Conservation (phyloP, 202 grass and related monocot genomes). For the Panicum hallii region DNA sequence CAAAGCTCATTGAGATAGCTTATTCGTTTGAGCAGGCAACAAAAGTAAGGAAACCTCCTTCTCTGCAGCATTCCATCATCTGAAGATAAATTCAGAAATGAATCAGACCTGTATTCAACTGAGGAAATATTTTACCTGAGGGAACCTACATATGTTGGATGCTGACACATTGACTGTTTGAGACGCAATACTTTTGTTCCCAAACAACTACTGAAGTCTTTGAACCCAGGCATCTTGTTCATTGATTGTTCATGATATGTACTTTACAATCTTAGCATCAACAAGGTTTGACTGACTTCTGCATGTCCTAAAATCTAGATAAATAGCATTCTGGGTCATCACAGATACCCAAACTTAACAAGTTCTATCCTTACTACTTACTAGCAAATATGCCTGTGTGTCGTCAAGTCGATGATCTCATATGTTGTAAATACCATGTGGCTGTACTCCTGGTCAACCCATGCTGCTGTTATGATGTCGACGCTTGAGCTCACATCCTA, state of each 20-base stretch:
- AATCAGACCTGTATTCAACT: background rate
- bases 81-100: conserved; percentile 33
- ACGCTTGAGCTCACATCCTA: no score
- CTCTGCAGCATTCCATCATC: conserved; percentile 31
- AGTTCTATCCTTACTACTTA: background rate
- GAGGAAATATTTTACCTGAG: background rate
- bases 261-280: background rate
- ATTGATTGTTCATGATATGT: background rate
- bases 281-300: no score
- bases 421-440: no score
- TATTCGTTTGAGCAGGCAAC: conserved; percentile 88
- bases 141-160: background rate
- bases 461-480: no score
- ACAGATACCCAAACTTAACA: background rate
- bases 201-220: background rate
- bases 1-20: conserved; percentile 74
- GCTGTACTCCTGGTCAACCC: no score
- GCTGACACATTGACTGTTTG: background rate
- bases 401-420: no score
- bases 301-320: background rate
- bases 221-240: background rate
- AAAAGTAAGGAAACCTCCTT: conserved; percentile 59
- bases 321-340: background rate
- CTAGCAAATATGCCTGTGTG: background rate
- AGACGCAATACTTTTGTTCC: background rate